Percentiles rank a stretch among this genome's conserved stretches.
phyloP scores from a whole-genome alignment of 2,329 filamentous ascomycete genomes.

The Plectosphaerella cucumerina region DNA sequence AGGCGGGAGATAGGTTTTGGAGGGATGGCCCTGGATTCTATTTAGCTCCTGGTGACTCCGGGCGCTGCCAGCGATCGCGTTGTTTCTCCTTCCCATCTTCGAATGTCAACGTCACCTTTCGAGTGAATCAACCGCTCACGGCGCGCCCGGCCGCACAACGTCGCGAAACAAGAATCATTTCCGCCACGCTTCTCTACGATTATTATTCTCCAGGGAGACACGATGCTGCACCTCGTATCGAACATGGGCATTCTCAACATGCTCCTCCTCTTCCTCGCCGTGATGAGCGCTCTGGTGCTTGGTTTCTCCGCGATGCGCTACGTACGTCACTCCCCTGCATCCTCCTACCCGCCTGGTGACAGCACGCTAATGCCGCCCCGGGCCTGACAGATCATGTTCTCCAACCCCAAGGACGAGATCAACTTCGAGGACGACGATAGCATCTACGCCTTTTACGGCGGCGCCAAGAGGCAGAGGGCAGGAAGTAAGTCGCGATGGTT shows the following conservation, averaged over 20 bases:
- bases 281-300: constrained; percentile 9
- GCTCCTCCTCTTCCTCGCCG: constrained; percentile 8
- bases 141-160: neutral
- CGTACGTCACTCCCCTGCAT: constrained; percentile 5
- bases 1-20: neutral
- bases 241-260: constrained; percentile 6
- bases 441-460: constrained; percentile 12
- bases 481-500: constrained; percentile 5
- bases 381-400: constrained; percentile 7
- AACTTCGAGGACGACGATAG: constrained; percentile 10
- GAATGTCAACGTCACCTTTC: no score
- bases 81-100: no score
- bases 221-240: constrained; percentile 11
- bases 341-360: neutral
- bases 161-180: neutral
- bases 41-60: neutral
- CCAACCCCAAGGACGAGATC: constrained; percentile 5
- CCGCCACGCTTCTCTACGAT: no score
- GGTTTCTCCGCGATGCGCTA: constrained; percentile 11
- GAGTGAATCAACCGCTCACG: no score
- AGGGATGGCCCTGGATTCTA: neutral
- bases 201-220: neutral
- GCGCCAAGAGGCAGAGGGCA: constrained; percentile 7
- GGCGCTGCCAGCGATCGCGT: no score
- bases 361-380: neutral